Evolutionary conservation across 2,329 filamentous ascomycete genomes (phyloP).

Genomic region (Albifimbria verrucaria): DNA sequence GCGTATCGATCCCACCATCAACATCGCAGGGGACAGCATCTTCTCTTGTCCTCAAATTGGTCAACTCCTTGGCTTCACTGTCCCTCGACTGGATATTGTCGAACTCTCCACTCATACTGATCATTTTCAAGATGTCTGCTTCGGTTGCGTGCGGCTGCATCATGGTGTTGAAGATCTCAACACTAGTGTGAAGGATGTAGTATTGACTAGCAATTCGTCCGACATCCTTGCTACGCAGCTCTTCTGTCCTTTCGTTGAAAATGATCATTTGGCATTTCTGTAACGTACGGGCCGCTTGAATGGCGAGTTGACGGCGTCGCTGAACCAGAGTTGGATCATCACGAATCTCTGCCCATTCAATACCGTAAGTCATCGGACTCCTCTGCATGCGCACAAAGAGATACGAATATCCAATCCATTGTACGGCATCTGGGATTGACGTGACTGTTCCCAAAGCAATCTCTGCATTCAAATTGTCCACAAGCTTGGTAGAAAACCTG

Average conservation of each 20-base stretch:
- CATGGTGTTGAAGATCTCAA: conserved; percentile 94
- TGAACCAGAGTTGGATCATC: conserved; percentile 88
- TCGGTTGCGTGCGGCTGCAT: conserved; percentile 85
- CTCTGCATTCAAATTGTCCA: conserved; percentile 96
- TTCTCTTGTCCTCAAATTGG: conserved; percentile 55
- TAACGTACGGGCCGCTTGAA: conserved; percentile 81
- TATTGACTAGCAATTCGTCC: conserved; percentile 96
- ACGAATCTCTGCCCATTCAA: conserved; percentile 86
- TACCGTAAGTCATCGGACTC: conserved; percentile 88
- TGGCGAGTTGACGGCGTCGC: conserved; percentile 78
- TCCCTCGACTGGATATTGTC: conserved; percentile 95
- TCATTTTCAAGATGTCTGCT: conserved; percentile 92
- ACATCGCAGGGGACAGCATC: conserved; percentile 76
- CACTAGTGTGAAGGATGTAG: conserved; percentile 89
- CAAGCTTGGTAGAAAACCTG: conserved; percentile 87
- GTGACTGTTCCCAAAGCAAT: conserved; percentile 93
- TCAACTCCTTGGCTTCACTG: conserved; percentile 84
- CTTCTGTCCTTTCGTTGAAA: conserved; percentile 91
- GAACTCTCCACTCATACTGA: conserved; percentile 96
- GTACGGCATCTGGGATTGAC: conserved; percentile 86
- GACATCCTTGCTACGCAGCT: conserved; percentile 89
- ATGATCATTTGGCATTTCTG: conserved; percentile 98
- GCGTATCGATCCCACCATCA: conserved; percentile 63
- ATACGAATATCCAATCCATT: conserved; percentile 98
- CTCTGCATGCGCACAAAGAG: conserved; percentile 94